Percentiles rank a stretch among this genome's conserved stretches.
phyloP scores from a whole-genome alignment of 305 asterid genomes.

The Fraxinus albicans region DNA sequence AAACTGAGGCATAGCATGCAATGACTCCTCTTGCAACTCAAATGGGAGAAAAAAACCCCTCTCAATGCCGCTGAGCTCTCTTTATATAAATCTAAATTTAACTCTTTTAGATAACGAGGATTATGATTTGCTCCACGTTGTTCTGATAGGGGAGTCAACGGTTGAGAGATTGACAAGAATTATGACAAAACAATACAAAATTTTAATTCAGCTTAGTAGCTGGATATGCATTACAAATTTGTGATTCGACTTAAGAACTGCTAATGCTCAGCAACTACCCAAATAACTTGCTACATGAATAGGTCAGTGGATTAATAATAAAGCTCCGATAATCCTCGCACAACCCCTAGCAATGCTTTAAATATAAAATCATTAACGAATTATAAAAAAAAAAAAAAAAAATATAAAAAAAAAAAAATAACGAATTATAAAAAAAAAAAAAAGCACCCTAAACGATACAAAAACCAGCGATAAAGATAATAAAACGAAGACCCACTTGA shows the following conservation, averaged over 20 bases:
- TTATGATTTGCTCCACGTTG: not conserved
- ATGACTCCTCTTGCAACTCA: not conserved
- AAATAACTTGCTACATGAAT: not conserved
- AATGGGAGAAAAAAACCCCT: not conserved
- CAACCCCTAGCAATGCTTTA: not conserved
- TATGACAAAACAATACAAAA: not conserved
- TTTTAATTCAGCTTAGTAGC: not conserved
- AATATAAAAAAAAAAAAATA: no score
- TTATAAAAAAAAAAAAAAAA: no score
- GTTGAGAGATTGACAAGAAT: not conserved
- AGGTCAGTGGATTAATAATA: not conserved
- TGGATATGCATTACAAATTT: not conserved
- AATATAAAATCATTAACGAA: not conserved
- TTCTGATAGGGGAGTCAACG: not conserved
- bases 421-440: not conserved
- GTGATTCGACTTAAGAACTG: not conserved
- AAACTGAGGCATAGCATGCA: not conserved
- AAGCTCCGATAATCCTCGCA: not conserved
- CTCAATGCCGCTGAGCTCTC: not conserved
- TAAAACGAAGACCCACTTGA: not conserved
- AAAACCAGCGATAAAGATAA: not conserved
- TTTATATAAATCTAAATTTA: not conserved
- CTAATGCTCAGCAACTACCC: not conserved
- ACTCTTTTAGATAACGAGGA: not conserved
- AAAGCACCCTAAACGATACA: not conserved